Base-by-base conservation (phyloP, 805 yeast genomes). In the Wickerhamomyces pijperi region DNA sequence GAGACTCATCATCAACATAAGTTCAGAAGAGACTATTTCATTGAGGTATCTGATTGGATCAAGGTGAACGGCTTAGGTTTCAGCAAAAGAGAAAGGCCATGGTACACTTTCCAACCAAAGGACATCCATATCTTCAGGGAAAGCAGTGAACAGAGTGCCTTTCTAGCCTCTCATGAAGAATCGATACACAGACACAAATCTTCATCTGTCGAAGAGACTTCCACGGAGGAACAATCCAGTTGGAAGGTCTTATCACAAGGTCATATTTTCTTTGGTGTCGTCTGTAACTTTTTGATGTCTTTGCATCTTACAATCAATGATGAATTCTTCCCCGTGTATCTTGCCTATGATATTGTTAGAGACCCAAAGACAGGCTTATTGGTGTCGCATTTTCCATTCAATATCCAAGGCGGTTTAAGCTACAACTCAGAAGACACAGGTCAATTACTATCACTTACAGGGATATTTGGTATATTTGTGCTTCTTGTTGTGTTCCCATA, bases 291-390 rank as follows among this genome's bases (percentile, higher is more conserved):
- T 38, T 49, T 64, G 19, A 51, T 67, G 46, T 59, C 74, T n/a
- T 61, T 72, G 36, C 77, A 71, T 49, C 50, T 59, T 12, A 57
- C 70, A 14, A 74, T 72, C 4, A 72, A 59, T 49, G 65, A 68
- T 28, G 80, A 75, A 51, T 70, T 76, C 39, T 49, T 76, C 34
- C 82, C 82, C 1, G 67, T 76, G 3, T 68, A 68, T 39, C 57
- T 76, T 14, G 75, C 79, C 2, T 57, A 58, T 43, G 59, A 55
- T 36, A 44, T 54, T 32, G 51, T 50, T 11, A 51, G 42, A 36
- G 56, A 51, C 34, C 9, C 9, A 12, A 41, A 45, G 12, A 45
- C 51, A 5, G 56, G 55, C 17, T 40, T 41, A 4, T 38, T 54
- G 37, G 37, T 42, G 13, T 60, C 68, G 13, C 47, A 56, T 35